Evolutionary conservation across 2,329 filamentous ascomycete species (phyloP), one percentile per base, ranked within the genome.

Genomic region (Fusarium chuoi): DNA sequence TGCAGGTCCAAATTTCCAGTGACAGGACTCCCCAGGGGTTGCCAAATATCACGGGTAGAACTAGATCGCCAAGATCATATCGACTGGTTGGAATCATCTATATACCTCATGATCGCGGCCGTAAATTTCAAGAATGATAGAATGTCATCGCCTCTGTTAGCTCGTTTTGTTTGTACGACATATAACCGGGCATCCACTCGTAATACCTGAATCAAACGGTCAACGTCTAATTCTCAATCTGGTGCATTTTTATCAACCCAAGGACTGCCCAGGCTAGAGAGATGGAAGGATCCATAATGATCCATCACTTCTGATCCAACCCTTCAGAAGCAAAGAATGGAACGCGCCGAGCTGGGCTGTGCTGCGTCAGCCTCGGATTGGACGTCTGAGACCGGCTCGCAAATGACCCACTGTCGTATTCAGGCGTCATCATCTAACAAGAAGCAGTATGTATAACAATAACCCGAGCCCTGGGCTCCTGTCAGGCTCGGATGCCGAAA

Each of bases 1-100:
- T 74, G 77, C 75, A 74, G 69, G 65, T 78, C 73, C 77, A 78
- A 78, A 78, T 78, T 78, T 78, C 77, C 72, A 78, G 57, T 54
- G 64, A 71, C 67, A 55, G 71, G 73, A 70, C 68, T 48, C 28
- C 38, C 49, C 36, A 48, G 48, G 65, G 49, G 52, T 46, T 54
- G 63, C 56, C 30, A 62, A 67, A 68, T 54, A 22, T 68, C 48
- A 35, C 36, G 22, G 44, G 26, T 41, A 68, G 44, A 42, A 26
- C 20, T n/a, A 41, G 30, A 42, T 62, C 61, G 22, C 44, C 48
- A 55, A 69, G 33, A 24, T 49, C 36, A 44, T 65, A 39, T 24
- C n/a, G 11, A 30, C 48, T 44, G 52, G 33, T 56, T n/a, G 38
- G 36, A 66, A 62, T 38, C 42, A 60, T 18, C 24, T 26, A 30